Base-by-base conservation (phyloP, 2,329 filamentous ascomycete species). In the Penicillium brevicompactum region DNA sequence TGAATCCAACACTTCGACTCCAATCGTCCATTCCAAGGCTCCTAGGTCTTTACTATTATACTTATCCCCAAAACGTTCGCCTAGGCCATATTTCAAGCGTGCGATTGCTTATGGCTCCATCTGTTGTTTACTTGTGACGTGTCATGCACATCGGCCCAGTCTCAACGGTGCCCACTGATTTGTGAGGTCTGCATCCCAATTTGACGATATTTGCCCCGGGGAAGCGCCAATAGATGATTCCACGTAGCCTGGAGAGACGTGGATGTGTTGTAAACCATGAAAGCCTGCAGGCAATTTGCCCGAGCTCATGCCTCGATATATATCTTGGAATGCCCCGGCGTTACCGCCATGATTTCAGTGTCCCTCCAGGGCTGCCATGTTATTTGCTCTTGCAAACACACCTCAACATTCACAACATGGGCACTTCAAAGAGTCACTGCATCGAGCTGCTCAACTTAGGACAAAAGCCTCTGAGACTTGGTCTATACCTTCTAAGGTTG, bases 81-180 rank as follows among this genome's bases (percentile, higher is more conserved):
- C 16, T 18, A 18, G 14, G 53, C 37, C 18, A 24, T n/a, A 34
- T 37, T 18, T 27, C 30, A 3, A 7, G 37, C 2, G 16, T 38
- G 42, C 30, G 46, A 47, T 24, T 58, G 51, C 51, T 60, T 49
- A 57, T 57, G 62, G 60, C 66, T 64, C 60, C 64, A 67, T 63
- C 55, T 57, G 61, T 62, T 61, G 62, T 58, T 61, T 54, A 51
- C 32, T 56, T 53, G 63, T 73, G 70, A 72, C 70, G 70, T 73
- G 70, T 68, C 70, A 68, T 62, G 59, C 60, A 63, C 57, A 64
- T 49, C 60, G 55, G 56, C 56, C 58, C 53, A 58, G 59, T 67
- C 59, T 62, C 55, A 60, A 61, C 47, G 60, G 58, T 62, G 53
- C 54, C 49, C 43, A 62, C 51, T 22, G 41, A 49, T 57, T 55